Percentiles rank a stretch among this genome's conserved stretches.
These are phyloP conservation scores for Tillandsia fasciculata DNA, from an alignment of 176 grass and related monocot species.

Conservation along the genomic window DNA sequence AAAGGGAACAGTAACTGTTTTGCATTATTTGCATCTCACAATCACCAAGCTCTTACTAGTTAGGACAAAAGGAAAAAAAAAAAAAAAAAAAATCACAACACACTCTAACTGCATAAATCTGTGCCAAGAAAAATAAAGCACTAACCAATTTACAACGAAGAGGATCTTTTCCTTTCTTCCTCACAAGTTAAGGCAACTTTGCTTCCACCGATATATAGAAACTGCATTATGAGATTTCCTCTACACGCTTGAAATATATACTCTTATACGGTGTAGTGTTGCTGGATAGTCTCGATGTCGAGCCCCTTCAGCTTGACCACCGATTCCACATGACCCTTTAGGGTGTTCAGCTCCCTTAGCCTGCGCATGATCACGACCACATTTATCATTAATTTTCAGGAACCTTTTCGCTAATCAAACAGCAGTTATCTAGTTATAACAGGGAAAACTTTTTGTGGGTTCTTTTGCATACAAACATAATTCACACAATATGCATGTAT, in stretches of 20 bases:
- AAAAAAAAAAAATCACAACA: neutral
- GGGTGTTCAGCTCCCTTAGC: constrained; percentile 1
- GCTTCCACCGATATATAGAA: no score
- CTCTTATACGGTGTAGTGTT: neutral
- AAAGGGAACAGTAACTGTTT: neutral
- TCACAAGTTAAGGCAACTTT: no score
- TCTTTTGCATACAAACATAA: no score
- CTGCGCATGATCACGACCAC: neutral
- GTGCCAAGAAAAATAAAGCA: neutral
- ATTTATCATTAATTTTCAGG: no score
- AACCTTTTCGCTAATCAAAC: neutral
- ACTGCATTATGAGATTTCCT: neutral
- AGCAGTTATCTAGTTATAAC: neutral
- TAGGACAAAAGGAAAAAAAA: neutral
- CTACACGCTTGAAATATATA: neutral
- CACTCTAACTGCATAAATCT: neutral
- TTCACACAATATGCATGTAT: no score
- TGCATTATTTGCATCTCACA: constrained; percentile 3
- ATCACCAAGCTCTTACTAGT: neutral
- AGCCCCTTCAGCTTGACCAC: constrained; percentile 1
- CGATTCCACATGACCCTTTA: constrained; percentile 1
- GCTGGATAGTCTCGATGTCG: neutral
- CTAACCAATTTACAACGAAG: neutral
- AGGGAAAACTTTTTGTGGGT: neutral
- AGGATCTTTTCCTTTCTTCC: no score